These are phyloP conservation scores for Wakefieldia striispora DNA, from an alignment of 768 basidiomycete genomes.

Conservation along the genomic window DNA sequence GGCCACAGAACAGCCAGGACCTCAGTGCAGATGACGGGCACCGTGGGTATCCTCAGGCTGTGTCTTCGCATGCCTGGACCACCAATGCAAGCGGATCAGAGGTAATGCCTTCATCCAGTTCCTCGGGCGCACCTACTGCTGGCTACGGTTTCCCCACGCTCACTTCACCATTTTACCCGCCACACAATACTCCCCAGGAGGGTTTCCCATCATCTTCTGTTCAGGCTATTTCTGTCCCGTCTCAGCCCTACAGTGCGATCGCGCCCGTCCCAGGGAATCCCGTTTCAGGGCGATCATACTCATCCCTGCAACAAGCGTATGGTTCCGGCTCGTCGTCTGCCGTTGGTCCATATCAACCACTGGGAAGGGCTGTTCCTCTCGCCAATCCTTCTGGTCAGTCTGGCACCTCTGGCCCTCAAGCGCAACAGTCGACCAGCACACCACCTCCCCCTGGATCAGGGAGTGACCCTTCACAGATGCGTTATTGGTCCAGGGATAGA, in stretches of 20 bases:
- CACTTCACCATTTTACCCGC: slow-evolving; percentile 56
- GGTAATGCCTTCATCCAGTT: slow-evolving; percentile 19
- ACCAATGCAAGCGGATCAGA: slow-evolving; percentile 19
- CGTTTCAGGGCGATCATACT: slow-evolving; percentile 25
- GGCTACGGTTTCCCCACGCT: slow-evolving; percentile 49
- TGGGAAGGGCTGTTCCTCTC: slow-evolving; percentile 19
- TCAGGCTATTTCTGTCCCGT: slow-evolving; percentile 29
- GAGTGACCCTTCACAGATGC: slow-evolving; percentile 25
- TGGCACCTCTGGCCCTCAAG: slow-evolving; percentile 25
- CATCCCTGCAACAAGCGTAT: slow-evolving; percentile 30
- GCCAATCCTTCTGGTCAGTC: slow-evolving; percentile 24
- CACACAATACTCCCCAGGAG: slow-evolving; percentile 32
- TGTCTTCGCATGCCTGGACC: slow-evolving; percentile 27
- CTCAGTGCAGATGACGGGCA: slow-evolving; percentile 24
- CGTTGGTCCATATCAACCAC: slow-evolving; percentile 23
- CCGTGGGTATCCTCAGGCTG: slow-evolving; percentile 28
- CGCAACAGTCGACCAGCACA: slow-evolving; percentile 16
- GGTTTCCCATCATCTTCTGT: slow-evolving; percentile 32
- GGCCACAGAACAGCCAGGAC: slow-evolving; percentile 28
- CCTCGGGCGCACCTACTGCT: slow-evolving; percentile 22
- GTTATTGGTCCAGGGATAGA: slow-evolving; percentile 28
- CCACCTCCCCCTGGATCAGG: slow-evolving; percentile 29
- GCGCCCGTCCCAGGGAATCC: slow-evolving; percentile 20
- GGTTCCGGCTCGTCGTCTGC: slow-evolving; percentile 16
- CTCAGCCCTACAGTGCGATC: slow-evolving; percentile 30